phyloP scores from a whole-genome alignment of 345 rosid species.

The Acer campestre region DNA sequence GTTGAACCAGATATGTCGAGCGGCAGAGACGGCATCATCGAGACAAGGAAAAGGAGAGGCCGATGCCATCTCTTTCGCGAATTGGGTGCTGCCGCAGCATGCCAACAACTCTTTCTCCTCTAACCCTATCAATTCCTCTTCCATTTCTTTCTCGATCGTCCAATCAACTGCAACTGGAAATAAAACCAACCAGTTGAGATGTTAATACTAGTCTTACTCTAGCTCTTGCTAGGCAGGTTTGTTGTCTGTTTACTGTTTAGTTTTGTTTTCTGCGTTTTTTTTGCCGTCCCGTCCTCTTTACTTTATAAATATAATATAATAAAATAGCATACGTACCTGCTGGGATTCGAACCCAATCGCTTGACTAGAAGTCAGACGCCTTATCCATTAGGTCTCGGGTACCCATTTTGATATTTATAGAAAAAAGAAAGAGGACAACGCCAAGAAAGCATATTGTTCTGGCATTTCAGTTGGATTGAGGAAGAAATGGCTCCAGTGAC shows the following conservation, averaged over 20 bases:
- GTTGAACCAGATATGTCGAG: slow-evolving; percentile 85
- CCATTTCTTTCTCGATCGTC: not conserved
- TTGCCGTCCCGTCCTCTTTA: no score
- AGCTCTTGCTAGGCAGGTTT: no score
- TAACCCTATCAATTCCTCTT: slow-evolving; percentile 30
- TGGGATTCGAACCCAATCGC: not conserved
- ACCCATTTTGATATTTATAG: not conserved
- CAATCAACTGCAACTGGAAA: no score
- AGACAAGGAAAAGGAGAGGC: slow-evolving; percentile 64
- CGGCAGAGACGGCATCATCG: slow-evolving; percentile 50
- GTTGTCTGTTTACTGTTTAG: no score
- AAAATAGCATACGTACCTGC: not conserved
- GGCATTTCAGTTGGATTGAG: no score
- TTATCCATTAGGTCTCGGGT: not conserved
- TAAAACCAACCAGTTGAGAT: no score
- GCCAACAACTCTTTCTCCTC: slow-evolving; percentile 64
- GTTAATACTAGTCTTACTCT: no score
- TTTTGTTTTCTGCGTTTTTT: no score
- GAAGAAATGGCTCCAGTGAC: not conserved
- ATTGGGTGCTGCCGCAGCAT: slow-evolving; percentile 84
- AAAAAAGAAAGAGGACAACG: no score
- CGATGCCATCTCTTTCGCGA: slow-evolving; percentile 60
- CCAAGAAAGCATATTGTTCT: no score
- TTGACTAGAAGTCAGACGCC: not conserved
- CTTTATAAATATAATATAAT: no score